phyloP scores from a whole-genome alignment of 257 asterid genomes.

The Euphrasia confusa region DNA sequence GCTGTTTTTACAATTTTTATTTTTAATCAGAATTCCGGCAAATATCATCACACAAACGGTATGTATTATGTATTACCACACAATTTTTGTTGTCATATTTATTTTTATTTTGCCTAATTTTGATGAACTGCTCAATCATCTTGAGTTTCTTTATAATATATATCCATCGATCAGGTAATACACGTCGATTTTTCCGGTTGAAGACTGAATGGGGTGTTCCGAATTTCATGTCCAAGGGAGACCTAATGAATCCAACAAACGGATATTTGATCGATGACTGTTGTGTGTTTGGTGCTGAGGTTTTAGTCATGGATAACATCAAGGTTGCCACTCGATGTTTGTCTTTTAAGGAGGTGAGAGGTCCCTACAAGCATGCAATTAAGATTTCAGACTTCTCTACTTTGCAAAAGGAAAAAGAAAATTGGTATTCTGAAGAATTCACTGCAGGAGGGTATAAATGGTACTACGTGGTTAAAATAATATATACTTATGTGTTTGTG shows the following conservation, averaged over 20 bases:
- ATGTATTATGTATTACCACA: not conserved
- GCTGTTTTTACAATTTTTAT: not conserved
- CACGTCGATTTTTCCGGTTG: constrained; percentile 15
- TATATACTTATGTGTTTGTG: too few relatives aligned
- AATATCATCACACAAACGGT: not conserved
- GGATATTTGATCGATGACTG: constrained; percentile 21
- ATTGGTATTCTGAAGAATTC: not conserved
- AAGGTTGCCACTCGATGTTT: not conserved
- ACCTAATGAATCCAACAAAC: constrained; percentile 16
- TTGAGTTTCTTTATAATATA: too few relatives aligned
- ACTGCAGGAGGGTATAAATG: not conserved
- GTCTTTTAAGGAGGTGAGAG: not conserved
- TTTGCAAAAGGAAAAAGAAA: not conserved
- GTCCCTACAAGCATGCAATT: not conserved
- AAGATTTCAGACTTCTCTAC: not conserved
- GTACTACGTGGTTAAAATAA: too few relatives aligned
- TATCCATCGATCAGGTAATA: not conserved
- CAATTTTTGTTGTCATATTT: not conserved
- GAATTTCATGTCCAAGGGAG: constrained; percentile 17
- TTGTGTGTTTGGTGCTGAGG: constrained; percentile 27
- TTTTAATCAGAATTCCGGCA: not conserved
- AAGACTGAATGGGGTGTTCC: constrained; percentile 22
- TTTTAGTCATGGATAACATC: not conserved
- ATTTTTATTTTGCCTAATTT: too few relatives aligned
- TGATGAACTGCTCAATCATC: not conserved